Evolutionary conservation across 1,139 yeast genomes (phyloP).

Genomic region (Pichia norvegensis): DNA sequence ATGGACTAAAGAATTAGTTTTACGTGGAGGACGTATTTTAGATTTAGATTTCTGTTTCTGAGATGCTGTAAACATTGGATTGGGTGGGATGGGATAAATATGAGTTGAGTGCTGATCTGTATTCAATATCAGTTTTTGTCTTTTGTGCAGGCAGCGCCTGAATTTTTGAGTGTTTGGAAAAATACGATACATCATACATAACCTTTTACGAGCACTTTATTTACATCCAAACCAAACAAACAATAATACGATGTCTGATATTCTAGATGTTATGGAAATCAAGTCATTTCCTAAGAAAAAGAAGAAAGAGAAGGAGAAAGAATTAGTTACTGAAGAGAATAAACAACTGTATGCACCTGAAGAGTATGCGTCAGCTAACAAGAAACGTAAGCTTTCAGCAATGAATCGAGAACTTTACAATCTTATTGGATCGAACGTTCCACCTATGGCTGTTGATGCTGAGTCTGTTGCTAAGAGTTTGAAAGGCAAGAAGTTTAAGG

Average conservation of each 20-base stretch:
- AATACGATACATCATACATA: not conserved
- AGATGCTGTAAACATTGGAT: conserved; percentile 8
- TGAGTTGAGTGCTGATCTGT: too few relatives aligned
- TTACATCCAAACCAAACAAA: not conserved
- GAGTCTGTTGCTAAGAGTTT: conserved; percentile 8
- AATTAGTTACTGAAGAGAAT: conserved; percentile 2
- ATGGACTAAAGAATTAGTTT: conserved; percentile 33
- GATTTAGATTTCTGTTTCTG: conserved; percentile 31
- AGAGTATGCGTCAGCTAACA: conserved; percentile 16
- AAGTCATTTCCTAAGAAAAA: conserved; percentile 32
- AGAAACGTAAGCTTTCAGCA: conserved; percentile 40
- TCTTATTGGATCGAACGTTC: conserved; percentile 84
- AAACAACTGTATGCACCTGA: conserved; percentile 14
- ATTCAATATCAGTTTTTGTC: too few relatives aligned
- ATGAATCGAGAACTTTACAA: conserved; percentile 88
- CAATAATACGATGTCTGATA: conserved; percentile 41
- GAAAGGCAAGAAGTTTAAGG: conserved; percentile 44
- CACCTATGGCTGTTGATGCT: conserved; percentile 62
- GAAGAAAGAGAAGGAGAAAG: conserved; percentile 22
- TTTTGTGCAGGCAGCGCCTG: too few relatives aligned
- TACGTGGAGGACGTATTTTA: conserved; percentile 70
- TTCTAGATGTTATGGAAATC: conserved; percentile 71
- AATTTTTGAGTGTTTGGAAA: too few relatives aligned
- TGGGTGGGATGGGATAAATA: not conserved
- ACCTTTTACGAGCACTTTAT: not conserved